Conservation (phyloP, 495 filamentous ascomycete genomes). For the Hypoxylon lenormandii region DNA sequence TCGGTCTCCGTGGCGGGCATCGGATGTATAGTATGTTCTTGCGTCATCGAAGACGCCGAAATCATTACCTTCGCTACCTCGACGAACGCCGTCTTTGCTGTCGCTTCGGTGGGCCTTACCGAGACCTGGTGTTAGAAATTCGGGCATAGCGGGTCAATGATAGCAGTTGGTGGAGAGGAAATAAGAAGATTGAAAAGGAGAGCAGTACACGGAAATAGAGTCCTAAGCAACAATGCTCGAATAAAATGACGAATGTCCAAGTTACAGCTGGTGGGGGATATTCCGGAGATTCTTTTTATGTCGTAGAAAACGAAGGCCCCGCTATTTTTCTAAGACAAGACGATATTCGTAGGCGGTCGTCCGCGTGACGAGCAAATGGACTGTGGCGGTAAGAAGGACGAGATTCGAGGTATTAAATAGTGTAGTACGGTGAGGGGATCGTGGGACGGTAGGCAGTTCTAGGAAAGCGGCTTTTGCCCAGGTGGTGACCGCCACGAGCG, state of each 20-base stretch:
- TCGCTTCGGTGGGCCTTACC: conserved; percentile 33
- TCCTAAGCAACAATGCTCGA: conserved; percentile 17
- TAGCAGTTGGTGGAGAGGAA: conserved; percentile 23
- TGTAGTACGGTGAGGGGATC: conserved; percentile 34
- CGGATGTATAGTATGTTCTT: conserved; percentile 62
- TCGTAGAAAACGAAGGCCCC: conserved; percentile 19
- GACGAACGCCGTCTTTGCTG: conserved; percentile 30
- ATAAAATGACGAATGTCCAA: conserved; percentile 14
- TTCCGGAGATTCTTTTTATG: conserved; percentile 36
- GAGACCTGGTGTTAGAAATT: conserved; percentile 39
- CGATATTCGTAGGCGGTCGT: conserved; percentile 2
- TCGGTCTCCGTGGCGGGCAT: conserved; percentile 59
- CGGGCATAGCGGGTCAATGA: conserved; percentile 33
- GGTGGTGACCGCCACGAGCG: conserved; percentile 33
- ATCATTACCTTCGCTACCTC: conserved; percentile 47
- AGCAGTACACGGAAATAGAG: conserved; percentile 35
- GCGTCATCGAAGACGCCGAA: conserved; percentile 61
- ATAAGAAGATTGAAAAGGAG: conserved; percentile 25
- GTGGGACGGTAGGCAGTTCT: conserved; percentile 27
- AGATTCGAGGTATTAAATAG: conserved; percentile 40
- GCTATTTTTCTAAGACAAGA: conserved; percentile 7
- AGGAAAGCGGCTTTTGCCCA: conserved; percentile 20
- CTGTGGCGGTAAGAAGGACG: conserved; percentile 6
- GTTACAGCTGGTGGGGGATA: conserved; percentile 16
- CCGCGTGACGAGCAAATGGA: conserved; percentile 16